Conservation (phyloP, 352 stramenopile species). For the Globisporangium cederbergense region DNA sequence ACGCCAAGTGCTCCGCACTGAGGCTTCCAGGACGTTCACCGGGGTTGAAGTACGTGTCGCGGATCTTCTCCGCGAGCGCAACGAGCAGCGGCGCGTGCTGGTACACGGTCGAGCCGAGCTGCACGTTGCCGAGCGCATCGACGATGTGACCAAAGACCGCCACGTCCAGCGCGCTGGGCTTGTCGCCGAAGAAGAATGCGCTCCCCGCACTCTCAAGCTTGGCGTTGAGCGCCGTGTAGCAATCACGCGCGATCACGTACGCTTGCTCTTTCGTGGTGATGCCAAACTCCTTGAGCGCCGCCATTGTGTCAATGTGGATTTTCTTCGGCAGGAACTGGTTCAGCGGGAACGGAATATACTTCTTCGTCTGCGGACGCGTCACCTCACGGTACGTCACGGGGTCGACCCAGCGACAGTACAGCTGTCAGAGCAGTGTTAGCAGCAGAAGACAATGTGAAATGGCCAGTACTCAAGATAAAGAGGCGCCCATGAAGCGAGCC, state of each 20-base stretch:
- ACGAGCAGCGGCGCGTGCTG: constrained; percentile 76
- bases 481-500: neutral
- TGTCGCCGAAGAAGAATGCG: constrained; percentile 69
- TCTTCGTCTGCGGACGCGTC: constrained; percentile 78
- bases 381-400: constrained; percentile 81
- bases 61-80: constrained; percentile 63
- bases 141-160: constrained; percentile 82
- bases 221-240: constrained; percentile 80
- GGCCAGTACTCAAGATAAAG: neutral
- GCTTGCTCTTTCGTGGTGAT: constrained; percentile 70
- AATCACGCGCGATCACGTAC: constrained; percentile 81
- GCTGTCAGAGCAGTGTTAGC: constrained; percentile 13
- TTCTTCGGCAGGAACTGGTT: constrained; percentile 85
- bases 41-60: constrained; percentile 63
- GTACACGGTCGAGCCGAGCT: constrained; percentile 65
- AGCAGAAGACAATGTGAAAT: neutral
- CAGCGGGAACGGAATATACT: constrained; percentile 77
- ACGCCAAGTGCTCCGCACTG: constrained; percentile 31
- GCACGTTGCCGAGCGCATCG: constrained; percentile 69
- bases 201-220: constrained; percentile 58
- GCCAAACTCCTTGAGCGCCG: constrained; percentile 46
- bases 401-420: constrained; percentile 85
- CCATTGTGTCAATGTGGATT: constrained; percentile 72
- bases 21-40: constrained; percentile 37
- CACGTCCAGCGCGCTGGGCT: constrained; percentile 69